Evolutionary conservation across 1,284 basidiomycete genomes (phyloP).

Genomic region (Moesziomyces aphidis): DNA sequence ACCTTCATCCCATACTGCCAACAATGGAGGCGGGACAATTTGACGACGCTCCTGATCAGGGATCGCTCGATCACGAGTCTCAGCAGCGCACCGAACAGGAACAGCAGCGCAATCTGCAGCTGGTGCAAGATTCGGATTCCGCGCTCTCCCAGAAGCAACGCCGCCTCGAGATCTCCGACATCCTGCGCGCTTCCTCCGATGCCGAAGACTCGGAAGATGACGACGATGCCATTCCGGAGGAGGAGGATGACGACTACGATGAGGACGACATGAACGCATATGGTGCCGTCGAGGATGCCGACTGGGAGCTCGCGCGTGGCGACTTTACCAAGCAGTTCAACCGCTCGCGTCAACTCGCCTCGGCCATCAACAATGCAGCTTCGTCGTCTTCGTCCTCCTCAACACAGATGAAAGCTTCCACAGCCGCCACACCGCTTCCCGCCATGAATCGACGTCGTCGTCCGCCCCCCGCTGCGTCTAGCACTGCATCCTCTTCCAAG

Average conservation of each 20-base stretch:
- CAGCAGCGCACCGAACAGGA: slow-evolving; percentile 7
- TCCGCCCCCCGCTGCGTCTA: slow-evolving; percentile 2
- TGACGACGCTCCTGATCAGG: slow-evolving; percentile 36
- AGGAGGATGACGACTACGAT: slow-evolving; percentile 43
- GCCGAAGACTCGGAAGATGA: slow-evolving; percentile 34
- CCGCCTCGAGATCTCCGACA: slow-evolving; percentile 38
- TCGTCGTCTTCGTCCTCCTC: slow-evolving; percentile 15
- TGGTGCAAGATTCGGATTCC: slow-evolving; percentile 30
- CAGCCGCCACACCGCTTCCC: slow-evolving; percentile 30
- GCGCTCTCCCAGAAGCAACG: slow-evolving; percentile 22
- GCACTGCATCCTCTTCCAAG: slow-evolving; percentile 5
- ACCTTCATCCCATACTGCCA: neutral
- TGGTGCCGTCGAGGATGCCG: slow-evolving; percentile 64
- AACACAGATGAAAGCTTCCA: neutral
- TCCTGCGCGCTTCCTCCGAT: slow-evolving; percentile 35
- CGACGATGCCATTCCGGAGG: slow-evolving; percentile 6
- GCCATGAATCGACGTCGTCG: slow-evolving; percentile 52
- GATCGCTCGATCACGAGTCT: neutral
- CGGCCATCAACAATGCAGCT: slow-evolving; percentile 29
- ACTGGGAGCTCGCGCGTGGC: slow-evolving; percentile 65
- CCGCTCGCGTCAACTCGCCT: slow-evolving; percentile 60
- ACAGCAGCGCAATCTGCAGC: slow-evolving; percentile 14
- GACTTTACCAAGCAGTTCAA: slow-evolving; percentile 68
- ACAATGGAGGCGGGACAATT: slow-evolving; percentile 45
- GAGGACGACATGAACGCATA: slow-evolving; percentile 34